Base-by-base conservation (phyloP, 805 yeast species). In the Debaryomyces hansenii region DNA sequence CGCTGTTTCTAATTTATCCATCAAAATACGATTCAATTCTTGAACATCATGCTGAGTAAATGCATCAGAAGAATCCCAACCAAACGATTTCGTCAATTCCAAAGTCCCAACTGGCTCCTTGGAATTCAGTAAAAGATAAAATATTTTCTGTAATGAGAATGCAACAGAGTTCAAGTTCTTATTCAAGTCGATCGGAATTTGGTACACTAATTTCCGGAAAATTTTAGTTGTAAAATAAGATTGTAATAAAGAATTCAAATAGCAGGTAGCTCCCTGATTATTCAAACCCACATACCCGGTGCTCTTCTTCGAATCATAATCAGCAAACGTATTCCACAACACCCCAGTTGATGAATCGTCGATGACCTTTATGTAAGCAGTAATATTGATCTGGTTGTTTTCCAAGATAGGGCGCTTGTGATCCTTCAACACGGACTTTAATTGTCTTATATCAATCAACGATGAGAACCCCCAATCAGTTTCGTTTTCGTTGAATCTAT, bases 221-320 rank as follows among this genome's bases (percentile, higher is more conserved):
- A 74, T 71, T 52, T 82, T 83, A 0, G 99, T 94, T 60, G 89
- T 89, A 63, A 77, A 94, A 55, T 94, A 87, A 9, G 96, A 87
- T 65, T 94, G 99, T 44, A 94, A 67, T 48, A 94, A 74, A 0
- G 98, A 92, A 64, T 94, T 94, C 61, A 94, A 78, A 67, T 94
- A 94, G 65, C 99, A 94, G 0, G 99, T 94, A 2, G 99, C 99
- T 52, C 99, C 99, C 70, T 94, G 99, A 60, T 94, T 94, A 54
- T 82, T 85, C 51, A 94, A 79, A 1, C 99, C 99, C 7, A 90
- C 96, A 62, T 77, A 90, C 0, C 98, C 97, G 0, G 98, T 89
- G 43, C 73, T 82, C 56, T 83, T 80, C 62, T 90, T 90, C 1
- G 97, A 90, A 65, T 94, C 90, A 66, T 88, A 88, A 58, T 88